Evolutionary conservation across 148 eudicot species (phyloP).

Genomic region (Persicaria tinctoria): DNA sequence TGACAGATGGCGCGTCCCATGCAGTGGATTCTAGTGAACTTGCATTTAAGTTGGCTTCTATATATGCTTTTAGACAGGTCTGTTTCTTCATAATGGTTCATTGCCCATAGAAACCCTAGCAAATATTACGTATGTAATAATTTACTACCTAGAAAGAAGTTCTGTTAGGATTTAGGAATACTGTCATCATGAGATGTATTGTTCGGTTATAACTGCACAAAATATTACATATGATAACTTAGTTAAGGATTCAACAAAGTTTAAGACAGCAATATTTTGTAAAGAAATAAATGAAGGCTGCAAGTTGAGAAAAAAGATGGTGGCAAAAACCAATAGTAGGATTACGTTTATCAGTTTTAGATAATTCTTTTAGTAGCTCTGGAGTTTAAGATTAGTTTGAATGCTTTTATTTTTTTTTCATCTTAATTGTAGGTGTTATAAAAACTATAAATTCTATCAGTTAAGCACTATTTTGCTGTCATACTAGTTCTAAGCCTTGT

Average conservation of each 20-base stretch:
- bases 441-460: neutral
- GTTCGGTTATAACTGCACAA: neutral
- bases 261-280: neutral
- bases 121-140: neutral
- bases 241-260: neutral
- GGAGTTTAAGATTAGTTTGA: neutral
- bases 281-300: neutral
- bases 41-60: slow-evolving; percentile 89
- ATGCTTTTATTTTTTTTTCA: neutral
- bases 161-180: neutral
- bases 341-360: neutral
- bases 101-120: neutral
- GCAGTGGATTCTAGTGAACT: slow-evolving; percentile 99
- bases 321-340: neutral
- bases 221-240: neutral
- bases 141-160: neutral
- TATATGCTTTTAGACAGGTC: slow-evolving; percentile 99
- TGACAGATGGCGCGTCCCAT: slow-evolving; percentile 97
- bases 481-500: neutral
- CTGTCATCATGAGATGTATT: neutral
- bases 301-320: neutral
- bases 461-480: neutral
- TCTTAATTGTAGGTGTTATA: neutral
- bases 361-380: neutral
- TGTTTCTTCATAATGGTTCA: slow-evolving; percentile 10